Conservation (phyloP, 768 basidiomycete species). For the Coprinopsis sp. region DNA sequence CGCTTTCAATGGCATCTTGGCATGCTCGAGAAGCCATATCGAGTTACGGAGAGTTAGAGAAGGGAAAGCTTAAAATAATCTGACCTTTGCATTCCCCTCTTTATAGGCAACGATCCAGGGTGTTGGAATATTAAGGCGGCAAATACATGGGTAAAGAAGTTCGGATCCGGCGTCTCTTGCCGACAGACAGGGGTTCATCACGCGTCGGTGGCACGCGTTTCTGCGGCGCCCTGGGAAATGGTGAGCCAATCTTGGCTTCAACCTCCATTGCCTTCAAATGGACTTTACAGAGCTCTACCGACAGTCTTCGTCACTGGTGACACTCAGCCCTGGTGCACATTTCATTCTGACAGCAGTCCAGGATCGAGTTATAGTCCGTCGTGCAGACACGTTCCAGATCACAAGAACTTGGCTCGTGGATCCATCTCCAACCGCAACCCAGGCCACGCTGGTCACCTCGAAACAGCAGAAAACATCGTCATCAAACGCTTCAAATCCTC, state of each 20-base stretch:
- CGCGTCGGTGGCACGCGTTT: slow-evolving; percentile 1
- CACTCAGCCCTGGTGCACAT: slow-evolving; percentile 83
- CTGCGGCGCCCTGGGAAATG: background rate
- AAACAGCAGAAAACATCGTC: slow-evolving; percentile 26
- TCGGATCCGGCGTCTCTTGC: no score
- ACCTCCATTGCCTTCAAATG: slow-evolving; percentile 35
- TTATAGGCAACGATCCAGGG: no score
- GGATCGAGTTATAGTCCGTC: slow-evolving; percentile 77
- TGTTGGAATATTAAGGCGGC: no score
- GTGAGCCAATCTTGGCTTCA: no score
- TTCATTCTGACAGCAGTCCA: slow-evolving; percentile 79
- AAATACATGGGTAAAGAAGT: no score
- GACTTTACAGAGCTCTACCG: slow-evolving; percentile 87
- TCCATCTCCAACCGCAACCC: slow-evolving; percentile 47
- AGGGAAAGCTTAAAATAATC: background rate
- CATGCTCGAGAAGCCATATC: no score
- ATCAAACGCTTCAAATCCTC: slow-evolving; percentile 15
- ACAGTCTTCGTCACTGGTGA: slow-evolving; percentile 64
- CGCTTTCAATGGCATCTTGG: slow-evolving; percentile 11
- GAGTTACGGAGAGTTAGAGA: no score
- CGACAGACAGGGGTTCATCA: no score
- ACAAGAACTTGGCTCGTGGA: slow-evolving; percentile 75
- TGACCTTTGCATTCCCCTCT: no score
- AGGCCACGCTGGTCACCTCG: slow-evolving; percentile 32
- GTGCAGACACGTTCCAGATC: slow-evolving; percentile 80